Evolutionary conservation across 1,139 yeast species (phyloP), one percentile per base, ranked within the genome.

Genomic region (Saccharomyces hybrid): DNA sequence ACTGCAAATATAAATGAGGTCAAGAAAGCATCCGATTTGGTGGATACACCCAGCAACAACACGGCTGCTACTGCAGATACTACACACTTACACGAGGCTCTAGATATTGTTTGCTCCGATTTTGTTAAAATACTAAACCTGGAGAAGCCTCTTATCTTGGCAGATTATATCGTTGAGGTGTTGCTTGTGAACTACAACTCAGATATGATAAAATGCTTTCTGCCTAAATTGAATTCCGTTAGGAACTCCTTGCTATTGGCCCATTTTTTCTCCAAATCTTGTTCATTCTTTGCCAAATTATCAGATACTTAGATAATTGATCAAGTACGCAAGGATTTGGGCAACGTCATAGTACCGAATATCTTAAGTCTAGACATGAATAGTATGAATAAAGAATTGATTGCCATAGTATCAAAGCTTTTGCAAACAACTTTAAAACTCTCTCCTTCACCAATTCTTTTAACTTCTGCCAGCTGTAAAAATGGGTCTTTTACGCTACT

Each of bases 141-240:
- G 16, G 59, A 58, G 4, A 55, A 60, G n/a, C 57, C 60, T 5
- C 28, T 62, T n/a, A 46, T 67, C 16, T 47, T 67, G 4, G 66
- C 67, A 2, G 70, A 68, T 41, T 68, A 68, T 52, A 55, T 64
- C 47, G 62, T 64, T 6, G 66, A 66, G 31, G 58, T 68, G 2
- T 46, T 67, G n/a, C 66, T 68, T 52, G 63, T 61, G 13, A 66
- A 66, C 47, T 67, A 67, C 51, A 62, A 66, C 48, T 57, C 66
- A 3, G 63, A 61, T 28, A 50, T 68, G 50, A 61, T 65, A 2
- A 57, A 56, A 38, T 54, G 58, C 2, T 57, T 65, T 38, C 49
- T 67, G 20, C 66, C 71, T 5, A 61, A 61, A 47, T 46, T 67
- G 26, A 57, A 59, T 34, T 51, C 59, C 1, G 55, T 65, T 11